Conservation (phyloP, 1,139 yeast genomes). For the Blastobotrys buckinghamii region DNA sequence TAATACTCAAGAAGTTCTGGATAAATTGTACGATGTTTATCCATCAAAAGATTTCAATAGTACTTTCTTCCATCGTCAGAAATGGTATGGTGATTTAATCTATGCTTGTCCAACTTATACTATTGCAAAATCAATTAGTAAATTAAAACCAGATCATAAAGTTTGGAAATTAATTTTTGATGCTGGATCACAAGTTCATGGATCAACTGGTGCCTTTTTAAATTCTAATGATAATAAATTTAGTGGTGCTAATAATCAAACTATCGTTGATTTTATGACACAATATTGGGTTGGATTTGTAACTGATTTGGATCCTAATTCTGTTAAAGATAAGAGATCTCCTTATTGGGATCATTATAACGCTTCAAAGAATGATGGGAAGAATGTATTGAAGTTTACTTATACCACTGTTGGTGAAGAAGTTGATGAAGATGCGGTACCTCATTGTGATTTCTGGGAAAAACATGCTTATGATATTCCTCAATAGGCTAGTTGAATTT, state of each 20-base stretch:
- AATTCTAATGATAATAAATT: conserved; percentile 2
- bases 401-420: neutral
- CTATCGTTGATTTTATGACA: conserved; percentile 8
- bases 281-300: conserved; percentile 14
- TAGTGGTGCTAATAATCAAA: conserved; percentile 10
- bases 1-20: neutral
- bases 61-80: conserved; percentile 10
- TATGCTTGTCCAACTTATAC: conserved; percentile 15
- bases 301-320: conserved; percentile 13
- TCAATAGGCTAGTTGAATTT: too few relatives aligned
- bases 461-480: neutral
- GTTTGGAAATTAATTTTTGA: conserved; percentile 14
- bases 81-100: conserved; percentile 16
- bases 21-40: conserved; percentile 2
- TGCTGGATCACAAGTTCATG: conserved; percentile 13
- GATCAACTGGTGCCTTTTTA: conserved; percentile 12
- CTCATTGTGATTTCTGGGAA: neutral
- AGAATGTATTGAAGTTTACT: conserved; percentile 2
- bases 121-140: conserved; percentile 10
- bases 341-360: conserved; percentile 12
- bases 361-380: neutral
- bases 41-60: conserved; percentile 8
- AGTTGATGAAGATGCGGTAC: neutral
- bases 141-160: neutral
- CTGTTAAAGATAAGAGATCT: neutral